phyloP scores from a whole-genome alignment of 257 asterid species.

The Prunella vulgaris region DNA sequence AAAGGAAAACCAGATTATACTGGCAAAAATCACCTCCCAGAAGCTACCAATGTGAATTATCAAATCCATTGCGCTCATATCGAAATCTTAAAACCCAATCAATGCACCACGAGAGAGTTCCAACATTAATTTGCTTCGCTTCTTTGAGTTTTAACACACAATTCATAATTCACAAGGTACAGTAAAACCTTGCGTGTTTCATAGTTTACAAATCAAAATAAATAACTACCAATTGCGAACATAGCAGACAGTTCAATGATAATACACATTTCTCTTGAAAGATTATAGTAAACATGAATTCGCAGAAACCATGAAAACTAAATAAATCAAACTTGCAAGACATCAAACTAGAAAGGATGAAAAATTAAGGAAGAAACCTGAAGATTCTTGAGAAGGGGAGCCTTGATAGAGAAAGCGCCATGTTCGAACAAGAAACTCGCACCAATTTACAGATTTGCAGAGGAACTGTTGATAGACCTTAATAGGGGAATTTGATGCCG shows the following conservation, averaged over 20 bases:
- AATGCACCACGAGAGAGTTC: not conserved
- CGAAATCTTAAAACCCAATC: not conserved
- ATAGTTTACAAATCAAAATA: not conserved
- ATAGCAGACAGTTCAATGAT: not conserved
- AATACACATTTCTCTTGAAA: not conserved
- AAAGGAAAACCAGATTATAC: not conserved
- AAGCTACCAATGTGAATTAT: not conserved
- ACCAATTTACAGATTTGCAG: slow-evolving; percentile 9
- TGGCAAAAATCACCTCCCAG: not conserved
- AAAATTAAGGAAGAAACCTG: slow-evolving; percentile 30
- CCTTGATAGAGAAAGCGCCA: slow-evolving; percentile 35
- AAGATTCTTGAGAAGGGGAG: slow-evolving; percentile 46
- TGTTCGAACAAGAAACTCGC: slow-evolving; percentile 10
- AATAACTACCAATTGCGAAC: not conserved
- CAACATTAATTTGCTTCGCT: not conserved
- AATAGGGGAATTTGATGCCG: not conserved
- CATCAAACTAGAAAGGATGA: not conserved
- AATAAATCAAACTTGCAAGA: not conserved
- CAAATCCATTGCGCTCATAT: not conserved
- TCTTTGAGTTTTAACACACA: not conserved
- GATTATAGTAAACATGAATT: not conserved
- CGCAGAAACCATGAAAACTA: not conserved
- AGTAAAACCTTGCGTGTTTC: not conserved
- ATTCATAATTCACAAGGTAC: not conserved
- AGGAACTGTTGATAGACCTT: not conserved